Evolutionary conservation across 345 rosid species (phyloP).

Genomic region (Murraya paniculata): DNA sequence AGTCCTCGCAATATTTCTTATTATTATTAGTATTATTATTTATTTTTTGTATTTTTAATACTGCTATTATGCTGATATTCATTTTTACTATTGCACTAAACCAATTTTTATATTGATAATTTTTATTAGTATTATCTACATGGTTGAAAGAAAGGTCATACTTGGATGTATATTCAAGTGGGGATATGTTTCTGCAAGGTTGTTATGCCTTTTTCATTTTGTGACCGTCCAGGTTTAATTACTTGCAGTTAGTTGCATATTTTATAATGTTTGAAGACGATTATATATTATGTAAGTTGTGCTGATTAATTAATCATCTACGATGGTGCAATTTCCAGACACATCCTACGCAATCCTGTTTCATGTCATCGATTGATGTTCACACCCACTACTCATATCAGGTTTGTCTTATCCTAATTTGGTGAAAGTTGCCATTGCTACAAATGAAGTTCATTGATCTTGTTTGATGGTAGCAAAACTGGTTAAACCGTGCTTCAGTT

Average conservation of each 20-base stretch:
- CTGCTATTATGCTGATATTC: background rate
- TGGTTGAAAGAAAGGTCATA: background rate
- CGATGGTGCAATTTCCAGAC: constrained; percentile 54
- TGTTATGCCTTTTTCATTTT: background rate
- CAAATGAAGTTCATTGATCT: background rate
- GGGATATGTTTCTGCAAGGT: constrained; percentile 6
- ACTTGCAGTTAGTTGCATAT: background rate
- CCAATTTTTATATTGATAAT: background rate
- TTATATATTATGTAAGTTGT: background rate
- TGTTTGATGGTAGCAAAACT: background rate
- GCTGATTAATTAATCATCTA: constrained; percentile 10
- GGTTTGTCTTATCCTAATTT: constrained; percentile 34
- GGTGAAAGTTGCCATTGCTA: constrained; percentile 5
- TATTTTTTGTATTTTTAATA: background rate
- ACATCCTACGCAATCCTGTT: constrained; percentile 98
- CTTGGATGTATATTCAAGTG: background rate
- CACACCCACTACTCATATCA: constrained; percentile 99
- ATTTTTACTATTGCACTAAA: background rate
- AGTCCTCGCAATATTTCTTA: background rate
- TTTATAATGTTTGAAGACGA: constrained; percentile 1
- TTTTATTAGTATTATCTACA: background rate
- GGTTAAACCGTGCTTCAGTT: background rate
- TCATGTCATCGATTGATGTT: constrained; percentile 97
- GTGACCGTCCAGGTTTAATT: background rate
- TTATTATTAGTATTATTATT: background rate